Conservation (phyloP, 2,329 filamentous ascomycete species). For the Delphinella strobiligena region DNA sequence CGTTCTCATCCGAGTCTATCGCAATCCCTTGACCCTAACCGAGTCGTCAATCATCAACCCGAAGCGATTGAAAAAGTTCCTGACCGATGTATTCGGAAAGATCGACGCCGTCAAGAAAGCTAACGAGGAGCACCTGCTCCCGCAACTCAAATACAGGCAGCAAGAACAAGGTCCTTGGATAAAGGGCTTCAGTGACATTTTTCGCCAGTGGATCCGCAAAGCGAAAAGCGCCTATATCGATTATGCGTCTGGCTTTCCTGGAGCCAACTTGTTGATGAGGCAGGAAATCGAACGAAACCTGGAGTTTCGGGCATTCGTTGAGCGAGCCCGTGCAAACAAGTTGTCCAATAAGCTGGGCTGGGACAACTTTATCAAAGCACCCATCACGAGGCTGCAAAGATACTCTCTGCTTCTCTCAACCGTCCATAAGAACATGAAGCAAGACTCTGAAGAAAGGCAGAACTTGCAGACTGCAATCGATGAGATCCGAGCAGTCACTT, state of each 20-base stretch:
- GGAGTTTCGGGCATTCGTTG: constrained; percentile 74
- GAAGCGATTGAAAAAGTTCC: constrained; percentile 66
- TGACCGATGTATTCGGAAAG: constrained; percentile 79
- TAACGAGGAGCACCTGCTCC: constrained; percentile 84
- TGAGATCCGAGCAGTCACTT: constrained; percentile 79
- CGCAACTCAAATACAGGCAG: constrained; percentile 92
- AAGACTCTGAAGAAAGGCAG: constrained; percentile 78
- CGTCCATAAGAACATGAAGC: constrained; percentile 70
- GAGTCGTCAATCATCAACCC: constrained; percentile 72
- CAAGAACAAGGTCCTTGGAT: constrained; percentile 95
- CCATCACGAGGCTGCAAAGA: constrained; percentile 82
- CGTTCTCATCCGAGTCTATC: constrained; percentile 72
- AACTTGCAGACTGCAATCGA: constrained; percentile 76
- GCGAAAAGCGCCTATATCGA: constrained; percentile 81
- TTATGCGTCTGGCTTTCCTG: constrained; percentile 79
- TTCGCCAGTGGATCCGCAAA: constrained; percentile 96
- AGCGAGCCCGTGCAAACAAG: constrained; percentile 66
- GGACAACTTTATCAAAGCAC: constrained; percentile 88
- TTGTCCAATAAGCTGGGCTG: constrained; percentile 75
- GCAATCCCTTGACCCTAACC: constrained; percentile 61
- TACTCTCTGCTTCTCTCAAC: constrained; percentile 75
- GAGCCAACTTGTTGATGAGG: constrained; percentile 69
- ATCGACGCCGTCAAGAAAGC: constrained; percentile 78
- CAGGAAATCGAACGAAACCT: constrained; percentile 77
- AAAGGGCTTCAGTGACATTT: constrained; percentile 87